Evolutionary conservation across 345 rosid genomes (phyloP).

Genomic region (Salix viminalis): DNA sequence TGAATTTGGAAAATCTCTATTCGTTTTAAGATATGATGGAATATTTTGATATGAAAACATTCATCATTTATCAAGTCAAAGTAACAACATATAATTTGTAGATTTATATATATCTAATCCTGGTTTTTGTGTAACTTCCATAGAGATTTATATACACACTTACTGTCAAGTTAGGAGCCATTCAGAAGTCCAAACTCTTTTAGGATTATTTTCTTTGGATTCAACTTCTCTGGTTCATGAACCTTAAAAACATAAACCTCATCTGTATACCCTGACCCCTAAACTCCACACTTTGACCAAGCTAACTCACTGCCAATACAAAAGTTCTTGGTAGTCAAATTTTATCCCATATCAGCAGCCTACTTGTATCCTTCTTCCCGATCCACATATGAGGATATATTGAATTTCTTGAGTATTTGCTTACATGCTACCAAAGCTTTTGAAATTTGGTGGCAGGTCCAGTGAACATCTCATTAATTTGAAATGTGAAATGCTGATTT

Average conservation of each 20-base stretch:
- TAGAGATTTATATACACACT: background rate
- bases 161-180: background rate
- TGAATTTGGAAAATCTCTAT: background rate
- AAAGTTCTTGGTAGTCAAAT: background rate
- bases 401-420: background rate
- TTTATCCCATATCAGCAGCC: background rate
- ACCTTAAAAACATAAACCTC: background rate
- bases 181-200: background rate
- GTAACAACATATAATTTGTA: background rate
- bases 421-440: background rate
- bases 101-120: background rate
- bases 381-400: background rate
- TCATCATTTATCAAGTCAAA: background rate
- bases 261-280: background rate
- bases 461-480: background rate
- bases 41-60: background rate
- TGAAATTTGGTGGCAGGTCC: background rate
- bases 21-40: background rate
- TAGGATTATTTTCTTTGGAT: background rate
- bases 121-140: background rate
- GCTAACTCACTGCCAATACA: background rate
- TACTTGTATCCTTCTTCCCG: background rate
- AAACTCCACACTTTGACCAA: background rate
- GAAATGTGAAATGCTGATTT: background rate
- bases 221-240: background rate